Percentiles rank a stretch among this genome's conserved stretches.
Evolutionary conservation across 108 stramenopile genomes (phyloP).

Genomic region (Cylindrotheca closterium): DNA sequence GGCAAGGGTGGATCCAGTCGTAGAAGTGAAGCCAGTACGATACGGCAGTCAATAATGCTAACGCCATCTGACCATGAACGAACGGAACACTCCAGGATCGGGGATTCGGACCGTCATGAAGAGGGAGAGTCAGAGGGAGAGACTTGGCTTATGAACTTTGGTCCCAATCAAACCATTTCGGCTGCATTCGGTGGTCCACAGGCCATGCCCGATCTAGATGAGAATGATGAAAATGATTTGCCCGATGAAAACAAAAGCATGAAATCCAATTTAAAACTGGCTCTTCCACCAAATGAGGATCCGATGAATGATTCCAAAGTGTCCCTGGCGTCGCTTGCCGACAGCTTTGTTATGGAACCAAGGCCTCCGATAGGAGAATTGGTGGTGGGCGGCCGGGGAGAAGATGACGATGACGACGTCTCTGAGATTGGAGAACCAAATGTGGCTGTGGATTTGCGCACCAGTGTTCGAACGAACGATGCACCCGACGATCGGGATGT

Average conservation of each 20-base stretch:
- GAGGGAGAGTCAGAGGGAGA: not conserved
- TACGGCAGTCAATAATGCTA: conserved; percentile 14
- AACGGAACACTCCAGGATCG: not conserved
- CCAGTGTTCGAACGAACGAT: conserved; percentile 18
- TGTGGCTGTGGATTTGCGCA: not conserved
- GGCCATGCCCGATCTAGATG: not conserved
- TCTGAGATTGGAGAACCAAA: conserved; percentile 31
- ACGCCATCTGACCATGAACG: not conserved
- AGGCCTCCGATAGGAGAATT: conserved; percentile 25
- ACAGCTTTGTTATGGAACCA: conserved; percentile 6
- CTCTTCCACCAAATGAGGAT: not conserved
- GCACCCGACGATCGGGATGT: conserved; percentile 24
- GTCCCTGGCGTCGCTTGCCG: conserved; percentile 1
- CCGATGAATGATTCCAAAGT: not conserved
- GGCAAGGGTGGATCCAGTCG: conserved; percentile 1
- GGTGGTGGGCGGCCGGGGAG: conserved; percentile 1
- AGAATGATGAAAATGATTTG: conserved; percentile 6
- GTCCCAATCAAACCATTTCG: too few relatives aligned
- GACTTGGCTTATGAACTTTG: not conserved
- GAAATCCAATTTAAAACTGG: not conserved
- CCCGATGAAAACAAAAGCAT: not conserved
- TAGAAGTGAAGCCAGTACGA: conserved; percentile 6
- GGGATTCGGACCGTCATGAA: not conserved
- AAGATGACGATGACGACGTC: conserved; percentile 18
- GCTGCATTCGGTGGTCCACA: not conserved